phyloP scores from a whole-genome alignment of 2,329 filamentous ascomycete species.

The Diaporthe vaccinii region DNA sequence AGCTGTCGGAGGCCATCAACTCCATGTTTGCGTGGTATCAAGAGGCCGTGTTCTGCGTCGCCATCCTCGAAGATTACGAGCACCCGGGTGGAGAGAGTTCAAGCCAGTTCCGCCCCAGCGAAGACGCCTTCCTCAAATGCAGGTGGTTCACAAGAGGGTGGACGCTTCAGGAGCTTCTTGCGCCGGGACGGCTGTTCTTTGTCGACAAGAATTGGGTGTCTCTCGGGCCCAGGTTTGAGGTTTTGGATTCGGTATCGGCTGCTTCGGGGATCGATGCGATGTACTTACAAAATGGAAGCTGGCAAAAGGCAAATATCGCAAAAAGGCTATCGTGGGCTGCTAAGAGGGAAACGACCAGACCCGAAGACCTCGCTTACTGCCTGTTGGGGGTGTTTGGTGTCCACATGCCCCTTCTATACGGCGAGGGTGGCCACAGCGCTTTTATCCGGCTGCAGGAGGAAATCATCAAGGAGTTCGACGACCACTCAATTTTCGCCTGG shows the following conservation, averaged over 20 bases:
- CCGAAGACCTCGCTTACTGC: constrained; percentile 30
- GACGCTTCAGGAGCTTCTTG: constrained; percentile 20
- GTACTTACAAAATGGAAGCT: constrained; percentile 4
- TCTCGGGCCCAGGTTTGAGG: neutral
- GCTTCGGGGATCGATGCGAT: constrained; percentile 14
- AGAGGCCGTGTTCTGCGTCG: constrained; percentile 26
- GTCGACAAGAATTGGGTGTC: constrained; percentile 21
- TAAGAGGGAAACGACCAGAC: constrained; percentile 22
- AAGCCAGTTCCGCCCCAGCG: neutral
- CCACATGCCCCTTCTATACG: constrained; percentile 26
- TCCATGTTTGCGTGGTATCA: constrained; percentile 39
- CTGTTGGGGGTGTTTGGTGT: constrained; percentile 18
- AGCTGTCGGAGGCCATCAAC: constrained; percentile 37
- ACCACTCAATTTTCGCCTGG: constrained; percentile 34
- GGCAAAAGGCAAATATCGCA: constrained; percentile 27
- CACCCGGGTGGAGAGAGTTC: neutral
- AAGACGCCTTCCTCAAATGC: neutral
- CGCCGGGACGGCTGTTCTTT: neutral
- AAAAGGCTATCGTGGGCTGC: constrained; percentile 29
- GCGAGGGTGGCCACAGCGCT: constrained; percentile 30
- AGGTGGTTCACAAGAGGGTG: constrained; percentile 21
- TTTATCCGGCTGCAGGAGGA: constrained; percentile 32
- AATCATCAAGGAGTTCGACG: constrained; percentile 34
- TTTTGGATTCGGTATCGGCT: neutral
- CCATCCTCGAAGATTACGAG: constrained; percentile 26